These are phyloP conservation scores for Jimgerdemannia lactiflua DNA, from an alignment of 192 early-diverging fungal species.

Conservation along the genomic window DNA sequence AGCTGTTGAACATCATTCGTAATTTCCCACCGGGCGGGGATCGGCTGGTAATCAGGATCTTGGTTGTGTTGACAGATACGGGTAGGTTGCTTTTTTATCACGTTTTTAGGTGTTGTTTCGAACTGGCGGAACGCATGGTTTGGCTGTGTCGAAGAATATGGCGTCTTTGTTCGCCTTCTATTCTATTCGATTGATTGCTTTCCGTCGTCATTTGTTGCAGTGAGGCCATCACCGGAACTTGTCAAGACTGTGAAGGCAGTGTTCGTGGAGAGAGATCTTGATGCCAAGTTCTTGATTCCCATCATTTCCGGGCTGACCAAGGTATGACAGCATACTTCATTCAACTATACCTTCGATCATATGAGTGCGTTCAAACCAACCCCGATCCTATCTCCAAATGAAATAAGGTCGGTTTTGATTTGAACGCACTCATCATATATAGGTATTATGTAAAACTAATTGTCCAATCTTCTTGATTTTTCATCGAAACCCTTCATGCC, in stretches of 20 bases:
- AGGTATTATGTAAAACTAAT: no score
- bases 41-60: slow-evolving; percentile 55
- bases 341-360: neutral
- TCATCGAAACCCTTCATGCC: neutral
- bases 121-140: neutral
- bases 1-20: slow-evolving; percentile 53
- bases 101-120: slow-evolving; percentile 4
- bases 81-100: slow-evolving; percentile 17
- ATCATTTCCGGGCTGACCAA: slow-evolving; percentile 61
- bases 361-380: no score
- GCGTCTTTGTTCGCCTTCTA: neutral
- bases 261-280: slow-evolving; percentile 51
- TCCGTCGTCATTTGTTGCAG: slow-evolving; percentile 8
- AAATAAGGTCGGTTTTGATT: no score
- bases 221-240: slow-evolving; percentile 42
- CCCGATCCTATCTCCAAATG: no score
- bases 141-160: neutral
- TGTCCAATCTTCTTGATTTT: no score
- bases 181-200: neutral
- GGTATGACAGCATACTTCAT: slow-evolving; percentile 28
- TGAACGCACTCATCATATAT: no score
- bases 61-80: slow-evolving; percentile 62
- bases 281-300: slow-evolving; percentile 65
- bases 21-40: slow-evolving; percentile 73
- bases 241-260: slow-evolving; percentile 52